These are phyloP conservation scores for Suhomyces panamericanus DNA, from an alignment of 1,139 yeast genomes.

Conservation along the genomic window DNA sequence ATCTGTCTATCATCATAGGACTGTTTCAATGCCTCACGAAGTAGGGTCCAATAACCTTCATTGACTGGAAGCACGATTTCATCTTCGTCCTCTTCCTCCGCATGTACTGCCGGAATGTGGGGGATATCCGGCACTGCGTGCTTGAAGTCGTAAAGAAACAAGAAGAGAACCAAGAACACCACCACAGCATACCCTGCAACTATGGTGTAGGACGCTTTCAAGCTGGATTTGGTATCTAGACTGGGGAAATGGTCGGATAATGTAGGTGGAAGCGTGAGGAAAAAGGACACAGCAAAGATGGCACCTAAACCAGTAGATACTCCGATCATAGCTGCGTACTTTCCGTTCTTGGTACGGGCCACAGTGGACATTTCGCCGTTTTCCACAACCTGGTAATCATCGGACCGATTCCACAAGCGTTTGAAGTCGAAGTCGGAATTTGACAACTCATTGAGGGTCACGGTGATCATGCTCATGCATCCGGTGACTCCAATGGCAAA, in stretches of 20 bases:
- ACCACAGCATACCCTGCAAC: constrained; percentile 47
- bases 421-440: constrained; percentile 42
- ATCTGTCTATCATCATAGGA: constrained; percentile 30
- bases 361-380: constrained; percentile 3
- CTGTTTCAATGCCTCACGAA: constrained; percentile 6
- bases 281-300: constrained; percentile 51
- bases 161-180: constrained; percentile 37
- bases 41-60: constrained; percentile 6
- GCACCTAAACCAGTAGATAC: constrained; percentile 70
- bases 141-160: constrained; percentile 46
- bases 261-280: constrained; percentile 50
- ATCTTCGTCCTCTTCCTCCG: constrained; percentile 19
- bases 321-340: constrained; percentile 61
- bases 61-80: constrained; percentile 8
- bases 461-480: constrained; percentile 52
- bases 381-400: constrained; percentile 4
- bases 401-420: constrained; percentile 7
- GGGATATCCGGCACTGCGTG: constrained; percentile 14
- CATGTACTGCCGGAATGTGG: constrained; percentile 9
- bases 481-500: constrained; percentile 63
- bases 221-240: constrained; percentile 37
- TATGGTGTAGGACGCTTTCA: constrained; percentile 49
- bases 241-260: constrained; percentile 32
- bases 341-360: constrained; percentile 43
- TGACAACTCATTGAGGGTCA: constrained; percentile 53